Percentiles rank a stretch among this genome's conserved stretches.
These are phyloP conservation scores for Aspergillus melleus DNA, from an alignment of 2,329 filamentous ascomycete genomes.

Conservation along the genomic window DNA sequence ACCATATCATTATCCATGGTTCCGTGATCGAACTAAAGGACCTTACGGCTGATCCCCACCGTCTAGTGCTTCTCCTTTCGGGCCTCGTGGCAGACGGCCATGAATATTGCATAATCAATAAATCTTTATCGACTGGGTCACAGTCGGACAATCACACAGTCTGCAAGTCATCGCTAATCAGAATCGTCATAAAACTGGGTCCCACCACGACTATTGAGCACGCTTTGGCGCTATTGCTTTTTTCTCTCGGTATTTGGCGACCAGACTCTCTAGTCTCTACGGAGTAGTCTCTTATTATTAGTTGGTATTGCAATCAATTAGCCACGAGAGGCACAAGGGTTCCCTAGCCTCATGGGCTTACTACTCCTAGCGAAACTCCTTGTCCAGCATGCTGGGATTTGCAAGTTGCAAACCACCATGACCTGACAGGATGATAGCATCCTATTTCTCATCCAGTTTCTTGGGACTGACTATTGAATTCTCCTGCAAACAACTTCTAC, in stretches of 20 bases:
- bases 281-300: too few relatives aligned
- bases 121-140: neutral
- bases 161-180: neutral
- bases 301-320: too few relatives aligned
- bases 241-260: neutral
- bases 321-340: neutral
- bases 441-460: neutral
- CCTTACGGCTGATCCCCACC: slow-evolving; percentile 17
- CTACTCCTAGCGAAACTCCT: too few relatives aligned
- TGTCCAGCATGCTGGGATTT: neutral
- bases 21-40: slow-evolving; percentile 6
- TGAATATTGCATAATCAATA: neutral
- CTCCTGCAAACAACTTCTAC: neutral
- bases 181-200: neutral
- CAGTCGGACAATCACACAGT: neutral
- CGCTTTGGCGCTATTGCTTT: neutral
- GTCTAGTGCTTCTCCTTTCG: slow-evolving; percentile 26
- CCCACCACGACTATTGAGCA: neutral
- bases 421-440: neutral
- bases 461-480: neutral
- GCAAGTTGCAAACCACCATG: neutral
- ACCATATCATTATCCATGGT: slow-evolving; percentile 14
- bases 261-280: too few relatives aligned
- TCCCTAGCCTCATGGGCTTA: neutral
- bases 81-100: neutral